Base-by-base conservation (phyloP, 2,329 filamentous ascomycete species). In the Pseudogymnoascus sp. region DNA sequence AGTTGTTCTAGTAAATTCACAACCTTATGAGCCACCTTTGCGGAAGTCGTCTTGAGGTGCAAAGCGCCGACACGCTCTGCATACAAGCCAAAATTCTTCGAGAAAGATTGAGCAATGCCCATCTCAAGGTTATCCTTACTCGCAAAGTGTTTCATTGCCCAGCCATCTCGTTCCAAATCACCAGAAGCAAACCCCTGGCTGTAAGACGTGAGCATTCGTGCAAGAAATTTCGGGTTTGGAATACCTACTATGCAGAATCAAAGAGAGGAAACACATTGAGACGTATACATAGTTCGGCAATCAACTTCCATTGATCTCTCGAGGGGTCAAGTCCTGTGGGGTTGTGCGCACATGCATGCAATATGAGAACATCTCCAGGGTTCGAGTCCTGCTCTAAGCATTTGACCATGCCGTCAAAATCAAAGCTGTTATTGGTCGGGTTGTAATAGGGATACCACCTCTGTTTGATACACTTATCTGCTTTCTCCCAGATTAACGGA, bases 101-200 rank as follows among this genome's bases (percentile, higher is more conserved):
- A 82, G 68, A 86, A 86, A 0, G 84, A 86, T 70, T 85, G 78
- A 59, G 82, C 82, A 2, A 86, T 74, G 61, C 81, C 80, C 4
- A 82, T 77, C 71, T 86, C 83, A 63, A 79, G 70, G 1, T 69
- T 69, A 6, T 75, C 67, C 26, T 73, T 71, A 13, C 74, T 71
- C 14, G 74, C 67, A 40, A 74, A 74, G 61, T 71, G 64, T 8
- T 70, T 68, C 33, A 75, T 69, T 1, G 72, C 67, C 68, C 69
- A 74, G 19, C 71, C 70, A 65, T 75, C 73, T 40, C 69, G 66
- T 63, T 73, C 71, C 8, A 72, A 63, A 16, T 63, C 65, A 6
- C 73, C 73, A 8, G 71, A 71, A 59, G 68, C 70, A 66, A 75
- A 73, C 2, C 73, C 73, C 7, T 66, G 44, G 42, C 38, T 40